phyloP scores from a whole-genome alignment of 2,329 filamentous ascomycete species.

The Fusarium albidum region DNA sequence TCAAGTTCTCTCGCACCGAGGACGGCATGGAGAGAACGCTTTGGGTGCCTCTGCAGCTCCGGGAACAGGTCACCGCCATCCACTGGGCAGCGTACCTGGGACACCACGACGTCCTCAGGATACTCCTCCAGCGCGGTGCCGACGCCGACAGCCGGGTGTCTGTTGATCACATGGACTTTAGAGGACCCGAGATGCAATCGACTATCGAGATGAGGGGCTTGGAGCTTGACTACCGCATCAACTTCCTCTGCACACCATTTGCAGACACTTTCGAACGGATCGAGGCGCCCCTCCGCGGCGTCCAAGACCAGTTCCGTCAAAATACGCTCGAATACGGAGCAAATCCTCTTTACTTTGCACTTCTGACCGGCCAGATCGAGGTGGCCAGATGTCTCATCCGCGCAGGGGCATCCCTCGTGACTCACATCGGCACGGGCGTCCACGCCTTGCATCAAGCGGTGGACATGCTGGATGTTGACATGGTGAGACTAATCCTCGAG shows the following conservation, averaged over 20 bases:
- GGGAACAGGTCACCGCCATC: slow-evolving; percentile 6
- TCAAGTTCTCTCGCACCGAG: no score
- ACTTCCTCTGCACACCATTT: neutral
- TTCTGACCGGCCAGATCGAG: neutral
- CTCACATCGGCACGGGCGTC: neutral
- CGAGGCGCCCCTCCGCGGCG: neutral
- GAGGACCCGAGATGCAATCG: no score
- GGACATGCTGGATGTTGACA: neutral
- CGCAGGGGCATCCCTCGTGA: neutral
- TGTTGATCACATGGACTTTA: neutral
- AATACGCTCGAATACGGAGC: slow-evolving; percentile 2
- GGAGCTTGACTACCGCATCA: neutral
- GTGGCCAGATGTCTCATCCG: neutral
- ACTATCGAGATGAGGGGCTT: no score
- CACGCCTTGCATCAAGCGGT: slow-evolving; percentile 19
- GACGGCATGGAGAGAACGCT: neutral
- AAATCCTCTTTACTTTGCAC: slow-evolving; percentile 20
- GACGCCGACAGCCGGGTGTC: slow-evolving; percentile 13
- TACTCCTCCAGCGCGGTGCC: neutral
- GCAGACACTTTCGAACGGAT: accelerated
- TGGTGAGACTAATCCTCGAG: slow-evolving; percentile 2
- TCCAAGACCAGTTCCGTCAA: neutral
- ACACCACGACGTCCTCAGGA: neutral
- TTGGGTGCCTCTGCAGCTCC: neutral
- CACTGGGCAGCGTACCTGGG: slow-evolving; percentile 9